phyloP scores from a whole-genome alignment of 148 eudicot species.

The Chenopodium quinoa region DNA sequence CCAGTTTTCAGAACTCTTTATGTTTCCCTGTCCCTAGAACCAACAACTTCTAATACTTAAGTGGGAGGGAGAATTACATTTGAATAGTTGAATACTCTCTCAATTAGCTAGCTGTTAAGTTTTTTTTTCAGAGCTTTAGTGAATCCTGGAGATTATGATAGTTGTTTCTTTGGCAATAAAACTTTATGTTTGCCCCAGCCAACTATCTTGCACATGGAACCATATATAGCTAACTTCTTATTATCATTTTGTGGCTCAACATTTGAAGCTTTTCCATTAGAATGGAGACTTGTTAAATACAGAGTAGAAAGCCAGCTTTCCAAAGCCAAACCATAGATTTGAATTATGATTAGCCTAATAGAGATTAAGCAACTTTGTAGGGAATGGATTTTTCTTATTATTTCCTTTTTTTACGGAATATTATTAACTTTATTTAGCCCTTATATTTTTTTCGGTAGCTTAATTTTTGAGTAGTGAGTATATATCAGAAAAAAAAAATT shows the following conservation, averaged over 20 bases:
- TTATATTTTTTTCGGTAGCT: neutral
- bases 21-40: neutral
- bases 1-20: neutral
- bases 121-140: neutral
- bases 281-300: neutral
- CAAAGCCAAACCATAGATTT: neutral
- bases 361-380: neutral
- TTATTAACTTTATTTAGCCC: neutral
- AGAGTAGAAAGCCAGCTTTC: neutral
- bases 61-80: neutral
- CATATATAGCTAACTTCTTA: neutral
- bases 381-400: neutral
- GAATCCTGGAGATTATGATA: neutral
- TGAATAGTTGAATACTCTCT: neutral
- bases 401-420: neutral
- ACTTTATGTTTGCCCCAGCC: neutral
- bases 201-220: neutral
- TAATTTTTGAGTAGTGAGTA: neutral
- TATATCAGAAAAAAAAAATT: no score
- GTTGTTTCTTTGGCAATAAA: neutral
- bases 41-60: neutral
- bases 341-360: neutral
- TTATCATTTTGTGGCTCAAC: neutral
- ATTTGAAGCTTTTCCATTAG: neutral
- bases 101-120: neutral